Percentiles rank a stretch among this genome's conserved stretches.
phyloP scores from a whole-genome alignment of 192 early-diverging fungal species.

The Spinellus fusiger region DNA sequence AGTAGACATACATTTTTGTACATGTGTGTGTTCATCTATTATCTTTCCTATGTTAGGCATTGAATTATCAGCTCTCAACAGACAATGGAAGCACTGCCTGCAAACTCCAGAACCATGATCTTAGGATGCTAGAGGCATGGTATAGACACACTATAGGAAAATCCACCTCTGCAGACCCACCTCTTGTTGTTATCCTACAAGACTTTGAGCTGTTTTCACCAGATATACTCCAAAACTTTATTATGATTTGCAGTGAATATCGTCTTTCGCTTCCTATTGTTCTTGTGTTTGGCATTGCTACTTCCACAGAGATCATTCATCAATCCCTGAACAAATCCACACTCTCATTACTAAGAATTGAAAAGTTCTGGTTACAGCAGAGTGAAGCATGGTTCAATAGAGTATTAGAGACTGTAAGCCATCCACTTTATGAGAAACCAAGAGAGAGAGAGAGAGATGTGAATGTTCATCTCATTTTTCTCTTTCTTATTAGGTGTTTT shows the following conservation, averaged over 20 bases:
- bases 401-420: conserved; percentile 56
- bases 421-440: no score
- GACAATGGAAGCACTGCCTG: not conserved
- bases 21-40: no score
- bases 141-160: conserved; percentile 32
- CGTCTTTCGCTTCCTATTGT: conserved; percentile 67
- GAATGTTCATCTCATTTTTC: conserved; percentile 19
- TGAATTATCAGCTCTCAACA: not conserved
- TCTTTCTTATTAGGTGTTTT: conserved; percentile 42
- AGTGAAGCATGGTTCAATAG: conserved; percentile 64
- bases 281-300: conserved; percentile 80
- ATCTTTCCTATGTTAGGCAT: no score
- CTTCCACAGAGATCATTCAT: conserved; percentile 74
- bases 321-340: conserved; percentile 73
- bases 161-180: conserved; percentile 9
- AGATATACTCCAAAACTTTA: conserved; percentile 64
- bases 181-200: conserved; percentile 71
- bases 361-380: conserved; percentile 76
- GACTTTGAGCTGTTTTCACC: conserved; percentile 85
- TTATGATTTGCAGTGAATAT: conserved; percentile 69
- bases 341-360: conserved; percentile 64
- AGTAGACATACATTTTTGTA: no score
- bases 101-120: conserved; percentile 46
- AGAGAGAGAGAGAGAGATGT: no score
- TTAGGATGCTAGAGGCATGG: conserved; percentile 64